Percentiles rank a stretch among this genome's conserved stretches.
Conservation (phyloP, 805 yeast species). For the Candida ovalis region DNA sequence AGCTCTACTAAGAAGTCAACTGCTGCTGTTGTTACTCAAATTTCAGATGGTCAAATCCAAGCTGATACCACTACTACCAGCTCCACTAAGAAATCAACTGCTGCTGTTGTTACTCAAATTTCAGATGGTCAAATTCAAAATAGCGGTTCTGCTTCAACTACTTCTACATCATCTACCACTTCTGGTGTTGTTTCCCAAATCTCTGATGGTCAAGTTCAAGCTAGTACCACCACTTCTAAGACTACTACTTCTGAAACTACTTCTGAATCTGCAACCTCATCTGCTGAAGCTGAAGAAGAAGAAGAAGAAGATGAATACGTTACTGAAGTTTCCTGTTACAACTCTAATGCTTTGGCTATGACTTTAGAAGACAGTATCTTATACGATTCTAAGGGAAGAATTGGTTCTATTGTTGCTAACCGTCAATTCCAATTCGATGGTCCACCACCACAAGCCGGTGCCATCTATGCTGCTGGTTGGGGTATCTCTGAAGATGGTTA, state of each 20-base stretch:
- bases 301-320: constrained; percentile 4
- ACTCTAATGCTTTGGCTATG: constrained; percentile 39
- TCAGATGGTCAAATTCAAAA: constrained; percentile 51
- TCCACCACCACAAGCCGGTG: constrained; percentile 61
- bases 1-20: constrained; percentile 28
- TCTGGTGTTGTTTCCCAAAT: constrained; percentile 16
- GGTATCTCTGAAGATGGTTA: constrained; percentile 40
- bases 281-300: constrained; percentile 22
- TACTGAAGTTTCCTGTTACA: constrained; percentile 32
- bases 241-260: constrained; percentile 25
- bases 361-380: constrained; percentile 39
- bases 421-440: constrained; percentile 66
- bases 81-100: constrained; percentile 19
- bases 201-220: constrained; percentile 21
- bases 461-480: constrained; percentile 52
- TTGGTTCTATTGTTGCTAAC: constrained; percentile 59
- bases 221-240: constrained; percentile 28
- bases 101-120: constrained; percentile 41
- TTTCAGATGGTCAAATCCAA: constrained; percentile 59
- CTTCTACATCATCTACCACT: constrained; percentile 20
- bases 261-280: constrained; percentile 12
- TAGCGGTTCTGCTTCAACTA: constrained; percentile 29
- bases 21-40: constrained; percentile 27
- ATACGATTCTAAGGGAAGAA: constrained; percentile 45
- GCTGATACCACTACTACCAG: constrained; percentile 36